Conservation (phyloP, 2,329 filamentous ascomycete species). For the Leptographium lundbergii region DNA sequence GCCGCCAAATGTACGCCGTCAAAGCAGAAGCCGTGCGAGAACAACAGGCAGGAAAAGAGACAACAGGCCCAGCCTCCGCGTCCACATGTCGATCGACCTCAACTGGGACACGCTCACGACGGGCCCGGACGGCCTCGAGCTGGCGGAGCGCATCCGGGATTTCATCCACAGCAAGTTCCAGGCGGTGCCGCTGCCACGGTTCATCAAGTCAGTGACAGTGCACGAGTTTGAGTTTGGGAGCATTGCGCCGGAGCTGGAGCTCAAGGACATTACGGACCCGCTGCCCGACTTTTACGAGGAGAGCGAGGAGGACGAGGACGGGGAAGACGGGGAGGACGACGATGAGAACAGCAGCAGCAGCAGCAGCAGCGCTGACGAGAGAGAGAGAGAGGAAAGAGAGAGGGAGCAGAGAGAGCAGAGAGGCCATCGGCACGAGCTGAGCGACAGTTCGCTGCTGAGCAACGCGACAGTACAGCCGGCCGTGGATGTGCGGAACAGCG, state of each 20-base stretch:
- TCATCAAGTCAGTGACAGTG: constrained; percentile 92
- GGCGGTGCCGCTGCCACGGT: constrained; percentile 76
- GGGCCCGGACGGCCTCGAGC: constrained; percentile 72
- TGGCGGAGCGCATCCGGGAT: constrained; percentile 75
- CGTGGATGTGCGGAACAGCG: constrained; percentile 28
- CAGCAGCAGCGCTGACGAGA: constrained; percentile 7
- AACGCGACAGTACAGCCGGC: constrained; percentile 33
- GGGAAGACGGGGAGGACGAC: constrained; percentile 17
- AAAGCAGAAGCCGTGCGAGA: no score
- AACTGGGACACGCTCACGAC: constrained; percentile 90
- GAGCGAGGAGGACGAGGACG: constrained; percentile 32
- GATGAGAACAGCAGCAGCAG: constrained; percentile 14
- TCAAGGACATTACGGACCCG: constrained; percentile 95
- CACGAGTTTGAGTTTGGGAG: constrained; percentile 88
- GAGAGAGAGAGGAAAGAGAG: neutral
- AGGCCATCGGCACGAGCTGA: constrained; percentile 17
- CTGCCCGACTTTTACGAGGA: constrained; percentile 94
- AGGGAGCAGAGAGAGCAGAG: constrained; percentile 15
- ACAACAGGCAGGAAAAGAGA: no score
- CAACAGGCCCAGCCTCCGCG: no score
- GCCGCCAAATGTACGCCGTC: neutral
- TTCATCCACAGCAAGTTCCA: constrained; percentile 97
- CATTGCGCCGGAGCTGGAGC: constrained; percentile 70
- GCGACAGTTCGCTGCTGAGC: constrained; percentile 15
- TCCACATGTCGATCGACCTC: constrained; percentile 85